Conservation (phyloP, 495 filamentous ascomycete species). For the Penicillium daleae region DNA sequence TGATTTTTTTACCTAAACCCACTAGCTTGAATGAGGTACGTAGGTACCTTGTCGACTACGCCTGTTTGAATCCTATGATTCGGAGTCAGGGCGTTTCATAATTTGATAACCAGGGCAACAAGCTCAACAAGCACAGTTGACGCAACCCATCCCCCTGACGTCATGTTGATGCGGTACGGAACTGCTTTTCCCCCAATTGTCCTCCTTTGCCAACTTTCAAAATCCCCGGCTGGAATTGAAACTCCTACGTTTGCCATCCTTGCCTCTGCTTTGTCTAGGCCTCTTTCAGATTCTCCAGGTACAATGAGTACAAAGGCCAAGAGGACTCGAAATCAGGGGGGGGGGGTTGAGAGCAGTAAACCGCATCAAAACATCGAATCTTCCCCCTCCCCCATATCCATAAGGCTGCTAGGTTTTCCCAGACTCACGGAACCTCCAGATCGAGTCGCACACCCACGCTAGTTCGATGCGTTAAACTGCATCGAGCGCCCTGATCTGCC, state of each 20-base stretch:
- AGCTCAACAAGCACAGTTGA: neutral
- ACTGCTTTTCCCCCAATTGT: constrained; percentile 7
- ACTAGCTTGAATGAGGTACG: neutral
- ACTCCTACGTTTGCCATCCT: neutral
- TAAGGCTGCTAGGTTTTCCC: constrained; percentile 19
- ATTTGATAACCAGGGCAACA: constrained; percentile 1
- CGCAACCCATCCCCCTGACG: constrained; percentile 10
- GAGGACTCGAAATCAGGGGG: too few relatives aligned
- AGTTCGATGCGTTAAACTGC: constrained; percentile 16
- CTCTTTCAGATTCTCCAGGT: neutral
- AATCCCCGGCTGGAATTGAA: neutral
- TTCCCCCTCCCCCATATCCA: too few relatives aligned
- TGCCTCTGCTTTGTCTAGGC: neutral
- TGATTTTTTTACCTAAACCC: neutral
- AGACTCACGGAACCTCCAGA: constrained; percentile 8
- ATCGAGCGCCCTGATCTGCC: constrained; percentile 26
- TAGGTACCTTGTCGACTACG: neutral
- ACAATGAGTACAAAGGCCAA: neutral
- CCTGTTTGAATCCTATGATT: neutral
- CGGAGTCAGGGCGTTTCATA: too few relatives aligned
- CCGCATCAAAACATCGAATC: neutral
- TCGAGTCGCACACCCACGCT: constrained; percentile 16
- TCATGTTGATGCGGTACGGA: constrained; percentile 8
- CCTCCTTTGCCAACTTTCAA: neutral
- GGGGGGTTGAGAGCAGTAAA: too few relatives aligned